A percentile compares a stretch with the other conserved stretches of the same genome.
phyloP scores from a whole-genome alignment of 2,329 filamentous ascomycete genomes.

The Cladosporium sphaerospermum region DNA sequence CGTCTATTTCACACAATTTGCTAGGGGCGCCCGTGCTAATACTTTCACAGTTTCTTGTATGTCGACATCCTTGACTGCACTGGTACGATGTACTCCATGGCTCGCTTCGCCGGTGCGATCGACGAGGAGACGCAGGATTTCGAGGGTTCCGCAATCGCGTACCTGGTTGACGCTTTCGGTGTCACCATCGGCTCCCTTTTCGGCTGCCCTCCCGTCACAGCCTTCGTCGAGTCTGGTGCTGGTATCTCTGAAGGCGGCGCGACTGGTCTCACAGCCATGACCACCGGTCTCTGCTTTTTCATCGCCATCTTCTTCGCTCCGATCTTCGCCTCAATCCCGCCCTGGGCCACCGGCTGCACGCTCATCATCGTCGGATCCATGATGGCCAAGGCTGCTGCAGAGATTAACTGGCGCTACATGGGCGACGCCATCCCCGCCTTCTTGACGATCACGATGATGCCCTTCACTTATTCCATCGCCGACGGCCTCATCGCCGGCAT shows the following conservation, averaged over 20 bases:
- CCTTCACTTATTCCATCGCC: slow-evolving; percentile 83
- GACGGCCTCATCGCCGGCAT: slow-evolving; percentile 80
- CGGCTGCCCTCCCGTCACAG: slow-evolving; percentile 74
- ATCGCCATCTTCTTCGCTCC: slow-evolving; percentile 84
- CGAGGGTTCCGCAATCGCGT: slow-evolving; percentile 75
- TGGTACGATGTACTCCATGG: slow-evolving; percentile 85
- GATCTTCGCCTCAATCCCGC: slow-evolving; percentile 82
- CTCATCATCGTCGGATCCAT: slow-evolving; percentile 80
- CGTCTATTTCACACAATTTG: too few species aligned
- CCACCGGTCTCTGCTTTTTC: slow-evolving; percentile 76
- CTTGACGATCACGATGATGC: slow-evolving; percentile 77
- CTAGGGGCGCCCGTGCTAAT: too few species aligned
- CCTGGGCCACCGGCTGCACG: slow-evolving; percentile 86
- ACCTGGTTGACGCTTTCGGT: slow-evolving; percentile 73
- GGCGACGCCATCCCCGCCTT: slow-evolving; percentile 82
- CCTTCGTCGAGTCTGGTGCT: slow-evolving; percentile 83
- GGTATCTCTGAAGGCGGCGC: slow-evolving; percentile 83
- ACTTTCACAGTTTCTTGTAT: slow-evolving; percentile 58
- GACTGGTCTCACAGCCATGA: slow-evolving; percentile 76
- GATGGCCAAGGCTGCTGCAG: slow-evolving; percentile 70
- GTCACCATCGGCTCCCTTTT: slow-evolving; percentile 77
- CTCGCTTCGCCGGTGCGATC: slow-evolving; percentile 71
- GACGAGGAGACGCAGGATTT: slow-evolving; percentile 82
- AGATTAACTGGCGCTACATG: slow-evolving; percentile 85
- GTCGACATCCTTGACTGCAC: slow-evolving; percentile 86